A percentile compares a stretch with the other conserved stretches of the same genome.
These are phyloP conservation scores for Yamadazyma taylorii DNA, from an alignment of 1,139 yeast species.

Conservation along the genomic window DNA sequence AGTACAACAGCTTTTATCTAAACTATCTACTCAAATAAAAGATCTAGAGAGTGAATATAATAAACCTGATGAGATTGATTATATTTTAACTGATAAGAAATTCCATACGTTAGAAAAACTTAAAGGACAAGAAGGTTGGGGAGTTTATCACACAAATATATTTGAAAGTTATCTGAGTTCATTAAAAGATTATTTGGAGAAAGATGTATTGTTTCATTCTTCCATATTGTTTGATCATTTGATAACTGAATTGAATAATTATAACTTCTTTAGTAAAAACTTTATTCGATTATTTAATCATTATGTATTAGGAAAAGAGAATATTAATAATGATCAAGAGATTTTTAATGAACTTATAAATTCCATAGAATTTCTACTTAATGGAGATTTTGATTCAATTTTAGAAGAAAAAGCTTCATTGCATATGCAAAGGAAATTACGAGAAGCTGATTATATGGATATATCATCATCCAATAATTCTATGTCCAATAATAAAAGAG, in stretches of 20 bases:
- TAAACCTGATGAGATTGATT: slow-evolving; percentile 51
- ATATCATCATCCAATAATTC: not conserved
- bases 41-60: slow-evolving; percentile 54
- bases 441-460: slow-evolving; percentile 14
- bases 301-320: slow-evolving; percentile 6
- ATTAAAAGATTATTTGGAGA: slow-evolving; percentile 48
- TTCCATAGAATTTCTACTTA: slow-evolving; percentile 29
- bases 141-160: slow-evolving; percentile 36
- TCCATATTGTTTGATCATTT: slow-evolving; percentile 49
- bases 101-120: slow-evolving; percentile 44
- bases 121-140: slow-evolving; percentile 58
- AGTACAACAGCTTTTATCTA: slow-evolving; percentile 28
- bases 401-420: slow-evolving; percentile 30
- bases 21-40: slow-evolving; percentile 41
- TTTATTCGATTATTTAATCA: slow-evolving; percentile 14
- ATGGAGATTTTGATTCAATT: slow-evolving; percentile 40
- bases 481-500: not conserved
- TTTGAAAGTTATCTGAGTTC: slow-evolving; percentile 42
- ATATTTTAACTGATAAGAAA: slow-evolving; percentile 43
- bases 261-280: slow-evolving; percentile 20
- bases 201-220: slow-evolving; percentile 55
- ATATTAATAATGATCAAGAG: slow-evolving; percentile 3
- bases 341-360: slow-evolving; percentile 14
- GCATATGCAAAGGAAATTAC: slow-evolving; percentile 29
- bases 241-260: slow-evolving; percentile 28